These are phyloP conservation scores for Neofusicoccum sp. DNA, from an alignment of 2,329 filamentous ascomycete genomes.

Conservation along the genomic window DNA sequence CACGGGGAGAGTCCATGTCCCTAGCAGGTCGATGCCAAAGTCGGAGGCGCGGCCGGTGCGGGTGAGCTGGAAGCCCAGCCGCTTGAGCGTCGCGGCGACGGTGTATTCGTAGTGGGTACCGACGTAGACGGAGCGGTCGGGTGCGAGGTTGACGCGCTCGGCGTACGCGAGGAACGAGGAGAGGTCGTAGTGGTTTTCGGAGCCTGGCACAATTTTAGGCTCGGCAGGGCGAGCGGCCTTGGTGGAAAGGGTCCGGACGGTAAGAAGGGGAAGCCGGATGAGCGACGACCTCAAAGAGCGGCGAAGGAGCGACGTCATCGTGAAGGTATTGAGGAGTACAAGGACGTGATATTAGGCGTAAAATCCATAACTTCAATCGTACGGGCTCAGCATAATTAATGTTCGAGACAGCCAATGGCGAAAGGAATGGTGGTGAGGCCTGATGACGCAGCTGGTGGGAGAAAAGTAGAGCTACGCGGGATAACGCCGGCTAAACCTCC, in stretches of 20 bases:
- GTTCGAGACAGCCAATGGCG: neutral
- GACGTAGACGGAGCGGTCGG: constrained; percentile 60
- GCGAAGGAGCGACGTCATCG: constrained; percentile 9
- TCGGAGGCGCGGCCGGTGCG: constrained; percentile 67
- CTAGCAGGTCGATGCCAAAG: constrained; percentile 71
- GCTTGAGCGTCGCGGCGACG: constrained; percentile 54
- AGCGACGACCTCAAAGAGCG: neutral
- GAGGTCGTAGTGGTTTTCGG: constrained; percentile 60
- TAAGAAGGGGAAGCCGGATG: neutral
- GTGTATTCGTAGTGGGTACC: constrained; percentile 79
- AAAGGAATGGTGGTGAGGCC: neutral
- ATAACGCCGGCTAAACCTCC: neutral
- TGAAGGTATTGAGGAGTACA: neutral
- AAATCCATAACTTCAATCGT: neutral
- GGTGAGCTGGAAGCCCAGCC: constrained; percentile 62
- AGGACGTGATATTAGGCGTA: neutral
- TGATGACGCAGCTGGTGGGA: neutral
- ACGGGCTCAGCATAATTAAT: neutral
- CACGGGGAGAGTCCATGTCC: constrained; percentile 60
- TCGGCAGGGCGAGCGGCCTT: neutral
- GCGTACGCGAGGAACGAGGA: constrained; percentile 65
- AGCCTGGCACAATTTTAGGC: constrained; percentile 26
- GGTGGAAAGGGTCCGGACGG: neutral
- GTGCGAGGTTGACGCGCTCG: constrained; percentile 54
- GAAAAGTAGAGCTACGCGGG: neutral